Evolutionary conservation across 139 green algal genomes (phyloP), one percentile per base, ranked within the genome.

Genomic region (Chlamydomonas sp.): DNA sequence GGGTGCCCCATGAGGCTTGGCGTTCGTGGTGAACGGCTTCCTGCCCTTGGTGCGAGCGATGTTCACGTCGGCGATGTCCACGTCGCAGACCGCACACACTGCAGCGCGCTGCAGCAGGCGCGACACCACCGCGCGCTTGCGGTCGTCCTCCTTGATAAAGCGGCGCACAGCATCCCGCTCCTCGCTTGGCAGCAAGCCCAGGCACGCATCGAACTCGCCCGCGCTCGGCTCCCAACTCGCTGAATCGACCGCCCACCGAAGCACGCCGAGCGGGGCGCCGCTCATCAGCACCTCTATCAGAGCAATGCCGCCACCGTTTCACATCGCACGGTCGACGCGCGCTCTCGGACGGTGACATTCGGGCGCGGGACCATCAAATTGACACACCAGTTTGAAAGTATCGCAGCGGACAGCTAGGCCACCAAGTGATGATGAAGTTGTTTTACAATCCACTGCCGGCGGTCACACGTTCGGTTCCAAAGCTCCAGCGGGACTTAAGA

Each of bases 1-100:
- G 2, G 39, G 38, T 33, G 69, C 69, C 5, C 6, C 36, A 6
- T 16, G 3, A 22, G 30, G 37, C 3, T 63, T 58, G 13, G 33
- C 1, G 43, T 47, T 62, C 33, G 63, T 58, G 22, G 78, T 29
- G 68, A 82, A 90, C 29, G 84, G 84, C 59, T 90, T 90, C 5
- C 67, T 48, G 3, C 82, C 81, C 61, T 81, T 82, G 22, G 84
- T 87, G 2, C 81, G 30, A 13, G 31, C 33, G 50, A 90, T 86
- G 22, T 54, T 13, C 10, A 87, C 65, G 5, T 78, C 62, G 6
- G 65, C 30, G n/a, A 49, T 13, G 5, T 39, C 20, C 2, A 84
- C 16, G 22, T 72, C 54, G 26, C 80, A 61, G 31, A 71, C 64
- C 3, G 24, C 4, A 28, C 28, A 3, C 3, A 63, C 58, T 28